Evolutionary conservation across 2,329 filamentous ascomycete genomes (phyloP), one percentile per base, ranked within the genome.

Genomic region (Orbilia javanica): DNA sequence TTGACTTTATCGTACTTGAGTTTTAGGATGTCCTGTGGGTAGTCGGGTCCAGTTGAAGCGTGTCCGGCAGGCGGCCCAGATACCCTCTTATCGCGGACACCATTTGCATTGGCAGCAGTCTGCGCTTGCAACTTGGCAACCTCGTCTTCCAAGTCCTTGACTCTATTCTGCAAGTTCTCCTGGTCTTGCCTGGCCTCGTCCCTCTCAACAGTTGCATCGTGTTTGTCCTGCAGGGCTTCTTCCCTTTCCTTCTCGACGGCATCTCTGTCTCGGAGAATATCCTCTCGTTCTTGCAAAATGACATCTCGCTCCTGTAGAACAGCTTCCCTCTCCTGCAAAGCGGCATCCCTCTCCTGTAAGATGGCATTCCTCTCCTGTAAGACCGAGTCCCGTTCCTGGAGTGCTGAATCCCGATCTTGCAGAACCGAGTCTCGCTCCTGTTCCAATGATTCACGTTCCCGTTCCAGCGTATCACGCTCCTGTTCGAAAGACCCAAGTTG

Each of bases 1-100:
- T 79, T 79, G 50, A 79, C 75, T 60, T 79, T 79, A 44, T 79
- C 69, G 64, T 79, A 79, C 42, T 79, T 79, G 55, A 79, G 75
- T 39, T 74, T 79, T 34, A 79, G 46, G 39, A 79, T 79, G 29
- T 79, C 75, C 34, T 79, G 69, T 15, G 75, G 68, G 18, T 79
- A 79, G 10, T 74, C 75, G 10, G 75, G 69, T 13, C 75, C 75
- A 5, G 67, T 72, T 8, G 74, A 78, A 11, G 48, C 36, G 55
- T 79, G 75, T 7, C 52, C 75, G 15, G 29, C 44, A 46, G 60
- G 65, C 11, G 72, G 39, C 11, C 63, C 75, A 4, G 75, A 79
- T 50, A 69, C 57, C 22, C 75, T 55, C 75, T 79, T 79, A 34
- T 74, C 75, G 36, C 67, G 74, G 39, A 64, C 75, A 42, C 69